A percentile compares a stretch with the other conserved stretches of the same genome.
Evolutionary conservation across 1,284 basidiomycete species (phyloP).

Genomic region (Sanghuangporus sanghuang): DNA sequence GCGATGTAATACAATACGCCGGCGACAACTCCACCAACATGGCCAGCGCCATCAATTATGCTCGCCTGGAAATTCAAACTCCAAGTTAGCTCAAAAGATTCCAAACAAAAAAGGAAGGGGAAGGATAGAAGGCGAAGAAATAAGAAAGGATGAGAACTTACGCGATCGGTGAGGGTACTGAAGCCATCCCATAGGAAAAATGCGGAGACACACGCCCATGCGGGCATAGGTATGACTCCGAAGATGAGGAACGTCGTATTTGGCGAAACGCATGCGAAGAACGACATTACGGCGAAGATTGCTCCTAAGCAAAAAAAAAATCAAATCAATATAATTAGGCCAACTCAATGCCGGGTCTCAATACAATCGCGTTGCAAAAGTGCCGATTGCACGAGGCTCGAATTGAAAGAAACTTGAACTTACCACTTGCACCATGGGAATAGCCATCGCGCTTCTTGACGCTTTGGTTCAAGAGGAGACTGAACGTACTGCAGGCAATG

Average conservation of each 20-base stretch:
- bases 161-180: conserved; percentile 34
- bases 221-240: conserved; percentile 79
- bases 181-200: conserved; percentile 73
- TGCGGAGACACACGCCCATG: conserved; percentile 73
- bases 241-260: conserved; percentile 71
- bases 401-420: conserved; percentile 21
- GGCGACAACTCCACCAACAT: conserved; percentile 72
- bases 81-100: neutral
- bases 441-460: conserved; percentile 39
- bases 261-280: conserved; percentile 70
- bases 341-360: neutral
- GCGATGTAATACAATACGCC: conserved; percentile 55
- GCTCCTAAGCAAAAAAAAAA: conserved; percentile 43
- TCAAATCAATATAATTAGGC: neutral
- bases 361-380: neutral
- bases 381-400: neutral
- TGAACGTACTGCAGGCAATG: conserved; percentile 53
- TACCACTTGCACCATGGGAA: conserved; percentile 74
- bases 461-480: conserved; percentile 51
- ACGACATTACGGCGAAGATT: conserved; percentile 68
- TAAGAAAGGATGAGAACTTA: conserved; percentile 22
- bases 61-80: conserved; percentile 30
- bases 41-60: conserved; percentile 66
- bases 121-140: conserved; percentile 21
- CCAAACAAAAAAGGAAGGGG: neutral